These are phyloP conservation scores for Zygoascus bituminiphila DNA, from an alignment of 805 yeast genomes.

Conservation along the genomic window DNA sequence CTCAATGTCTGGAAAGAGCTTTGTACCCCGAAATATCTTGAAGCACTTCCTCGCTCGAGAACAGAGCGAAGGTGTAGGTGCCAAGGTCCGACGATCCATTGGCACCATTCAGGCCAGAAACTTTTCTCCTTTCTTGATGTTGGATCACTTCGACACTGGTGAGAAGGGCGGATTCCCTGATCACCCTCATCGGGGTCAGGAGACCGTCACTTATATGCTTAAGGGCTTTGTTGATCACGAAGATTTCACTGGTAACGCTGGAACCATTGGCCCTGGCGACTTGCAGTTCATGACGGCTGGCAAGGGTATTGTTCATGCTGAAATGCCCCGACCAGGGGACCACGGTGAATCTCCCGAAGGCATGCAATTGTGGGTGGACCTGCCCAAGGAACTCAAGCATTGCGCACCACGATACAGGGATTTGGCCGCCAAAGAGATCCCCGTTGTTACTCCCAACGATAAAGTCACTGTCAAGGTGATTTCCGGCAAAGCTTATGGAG, in stretches of 20 bases:
- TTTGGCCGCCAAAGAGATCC: constrained; percentile 58
- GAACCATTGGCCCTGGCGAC: constrained; percentile 70
- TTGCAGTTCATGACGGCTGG: constrained; percentile 93
- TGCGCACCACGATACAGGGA: constrained; percentile 71
- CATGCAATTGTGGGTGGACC: constrained; percentile 81
- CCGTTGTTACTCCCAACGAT: constrained; percentile 57
- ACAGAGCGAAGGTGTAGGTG: constrained; percentile 81
- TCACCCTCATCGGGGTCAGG: constrained; percentile 77
- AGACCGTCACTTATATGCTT: constrained; percentile 58
- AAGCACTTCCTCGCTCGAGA: constrained; percentile 51
- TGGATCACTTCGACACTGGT: constrained; percentile 63
- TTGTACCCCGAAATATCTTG: constrained; percentile 37
- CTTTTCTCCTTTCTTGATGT: constrained; percentile 71
- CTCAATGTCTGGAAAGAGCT: constrained; percentile 3
- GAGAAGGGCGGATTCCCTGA: constrained; percentile 71
- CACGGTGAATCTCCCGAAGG: constrained; percentile 44
- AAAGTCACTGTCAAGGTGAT: constrained; percentile 62
- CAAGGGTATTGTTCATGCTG: constrained; percentile 74
- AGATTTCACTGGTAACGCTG: constrained; percentile 76
- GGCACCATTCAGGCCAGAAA: constrained; percentile 60
- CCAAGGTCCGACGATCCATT: constrained; percentile 69
- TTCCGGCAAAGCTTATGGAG: constrained; percentile 68
- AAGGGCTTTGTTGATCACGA: constrained; percentile 67
- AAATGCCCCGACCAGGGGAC: constrained; percentile 59
- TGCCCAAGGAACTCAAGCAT: constrained; percentile 55